These are phyloP conservation scores for Eucalyptus shirleyi DNA, from an alignment of 345 rosid species.

Conservation along the genomic window DNA sequence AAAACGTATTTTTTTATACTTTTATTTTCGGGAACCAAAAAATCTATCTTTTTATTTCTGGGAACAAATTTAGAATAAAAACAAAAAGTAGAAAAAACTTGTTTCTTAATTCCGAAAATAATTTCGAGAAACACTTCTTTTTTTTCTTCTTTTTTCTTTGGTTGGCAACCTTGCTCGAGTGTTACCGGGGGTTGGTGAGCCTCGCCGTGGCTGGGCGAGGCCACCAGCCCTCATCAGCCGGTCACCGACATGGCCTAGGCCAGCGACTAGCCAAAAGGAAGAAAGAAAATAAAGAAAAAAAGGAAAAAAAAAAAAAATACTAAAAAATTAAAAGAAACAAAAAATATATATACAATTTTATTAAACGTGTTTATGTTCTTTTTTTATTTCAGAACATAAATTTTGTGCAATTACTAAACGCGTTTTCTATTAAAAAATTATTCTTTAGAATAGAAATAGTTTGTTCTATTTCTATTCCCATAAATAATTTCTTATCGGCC, in stretches of 20 bases:
- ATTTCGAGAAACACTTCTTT: accelerated
- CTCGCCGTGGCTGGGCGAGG: no score
- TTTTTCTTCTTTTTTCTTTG: no score
- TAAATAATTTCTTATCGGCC: accelerated
- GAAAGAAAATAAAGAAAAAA: no score
- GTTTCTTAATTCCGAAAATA: accelerated
- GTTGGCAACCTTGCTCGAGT: no score
- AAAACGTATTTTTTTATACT: accelerated
- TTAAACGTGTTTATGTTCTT: accelerated
- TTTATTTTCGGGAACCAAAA: accelerated
- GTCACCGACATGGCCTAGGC: accelerated
- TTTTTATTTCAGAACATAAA: accelerated
- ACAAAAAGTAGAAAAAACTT: accelerated
- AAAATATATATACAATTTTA: no score
- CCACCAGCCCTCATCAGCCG: no score
- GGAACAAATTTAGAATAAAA: accelerated
- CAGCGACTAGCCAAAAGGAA: no score
- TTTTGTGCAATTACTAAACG: accelerated
- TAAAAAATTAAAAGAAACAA: no score
- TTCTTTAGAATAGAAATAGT: accelerated
- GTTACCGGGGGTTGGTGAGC: accelerated
- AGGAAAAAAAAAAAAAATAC: no score
- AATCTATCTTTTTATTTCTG: accelerated
- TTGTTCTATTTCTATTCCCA: accelerated
- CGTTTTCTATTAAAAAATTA: accelerated